These are phyloP conservation scores for Paratinospora sagittata DNA, from an alignment of 164 flowering plant species.

Conservation along the genomic window DNA sequence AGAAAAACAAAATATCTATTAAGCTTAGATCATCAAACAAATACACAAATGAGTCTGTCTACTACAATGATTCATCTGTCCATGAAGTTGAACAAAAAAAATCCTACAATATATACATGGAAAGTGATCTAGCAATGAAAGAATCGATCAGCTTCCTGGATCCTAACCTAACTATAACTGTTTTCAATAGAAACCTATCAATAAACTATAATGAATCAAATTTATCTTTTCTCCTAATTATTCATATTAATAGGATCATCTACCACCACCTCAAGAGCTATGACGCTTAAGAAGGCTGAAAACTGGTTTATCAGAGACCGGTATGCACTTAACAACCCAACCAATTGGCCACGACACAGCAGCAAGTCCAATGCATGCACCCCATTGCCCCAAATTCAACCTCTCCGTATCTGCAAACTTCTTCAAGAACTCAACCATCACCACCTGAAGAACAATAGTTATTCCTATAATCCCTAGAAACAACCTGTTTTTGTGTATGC, in stretches of 20 bases:
- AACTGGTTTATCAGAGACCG: slow-evolving; percentile 41
- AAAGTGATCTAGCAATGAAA: too few relatives aligned
- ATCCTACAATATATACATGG: too few relatives aligned
- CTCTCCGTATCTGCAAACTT: slow-evolving; percentile 56
- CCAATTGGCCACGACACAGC: slow-evolving; percentile 60
- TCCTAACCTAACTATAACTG: too few relatives aligned
- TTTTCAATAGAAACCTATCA: too few relatives aligned
- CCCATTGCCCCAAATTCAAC: slow-evolving; percentile 44
- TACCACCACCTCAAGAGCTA: not conserved
- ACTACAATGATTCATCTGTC: too few relatives aligned
- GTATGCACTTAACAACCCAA: slow-evolving; percentile 46
- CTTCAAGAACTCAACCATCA: slow-evolving; percentile 66
- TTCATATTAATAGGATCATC: not conserved
- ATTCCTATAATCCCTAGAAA: slow-evolving; percentile 53
- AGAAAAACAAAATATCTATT: too few relatives aligned
- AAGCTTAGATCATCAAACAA: too few relatives aligned
- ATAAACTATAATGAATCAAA: too few relatives aligned
- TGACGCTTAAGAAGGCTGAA: slow-evolving; percentile 10
- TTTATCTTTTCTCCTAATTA: too few relatives aligned
- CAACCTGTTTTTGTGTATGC: slow-evolving; percentile 41
- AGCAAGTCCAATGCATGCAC: slow-evolving; percentile 40
- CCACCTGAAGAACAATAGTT: slow-evolving; percentile 51
- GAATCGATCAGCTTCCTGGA: too few relatives aligned
- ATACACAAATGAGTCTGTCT: too few relatives aligned
- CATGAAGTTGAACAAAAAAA: too few relatives aligned